phyloP scores from a whole-genome alignment of 176 grass and related monocot genomes.

The Miscanthus lutarioriparius region DNA sequence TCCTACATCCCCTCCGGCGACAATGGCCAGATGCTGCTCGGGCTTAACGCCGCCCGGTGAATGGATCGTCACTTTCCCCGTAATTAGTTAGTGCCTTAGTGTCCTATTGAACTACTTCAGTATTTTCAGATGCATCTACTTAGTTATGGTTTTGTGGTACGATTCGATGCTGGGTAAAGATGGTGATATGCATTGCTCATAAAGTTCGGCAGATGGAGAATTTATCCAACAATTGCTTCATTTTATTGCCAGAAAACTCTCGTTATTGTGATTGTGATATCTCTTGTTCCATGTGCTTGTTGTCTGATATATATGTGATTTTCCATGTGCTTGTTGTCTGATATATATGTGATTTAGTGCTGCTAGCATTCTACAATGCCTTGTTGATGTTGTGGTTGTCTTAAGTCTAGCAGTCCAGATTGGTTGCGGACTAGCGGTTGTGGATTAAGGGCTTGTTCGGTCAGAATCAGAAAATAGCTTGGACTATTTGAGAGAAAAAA shows the following conservation, averaged over 20 bases:
- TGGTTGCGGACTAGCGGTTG: neutral
- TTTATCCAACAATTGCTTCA: neutral
- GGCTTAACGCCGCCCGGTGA: constrained; percentile 62
- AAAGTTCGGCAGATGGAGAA: constrained; percentile 7
- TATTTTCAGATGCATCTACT: constrained; percentile 19
- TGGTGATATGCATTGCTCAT: neutral
- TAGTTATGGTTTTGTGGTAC: neutral
- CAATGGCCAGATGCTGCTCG: constrained; percentile 68
- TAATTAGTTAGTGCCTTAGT: neutral
- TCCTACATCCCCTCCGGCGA: constrained; percentile 61
- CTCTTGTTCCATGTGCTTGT: neutral
- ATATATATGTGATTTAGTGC: neutral
- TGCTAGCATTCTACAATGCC: neutral
- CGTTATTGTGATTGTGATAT: neutral
- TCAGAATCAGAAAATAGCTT: no score
- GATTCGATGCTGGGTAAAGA: neutral
- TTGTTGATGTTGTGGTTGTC: neutral
- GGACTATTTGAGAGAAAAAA: no score
- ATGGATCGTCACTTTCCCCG: constrained; percentile 5
- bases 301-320: neutral
- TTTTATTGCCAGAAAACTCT: neutral
- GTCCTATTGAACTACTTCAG: constrained; percentile 5
- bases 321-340: no score
- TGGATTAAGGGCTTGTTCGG: neutral
- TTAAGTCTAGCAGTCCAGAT: neutral